A percentile compares a stretch with the other conserved stretches of the same genome.
Conservation (phyloP, 148 eudicot genomes). For the Arctostaphylos glauca region DNA sequence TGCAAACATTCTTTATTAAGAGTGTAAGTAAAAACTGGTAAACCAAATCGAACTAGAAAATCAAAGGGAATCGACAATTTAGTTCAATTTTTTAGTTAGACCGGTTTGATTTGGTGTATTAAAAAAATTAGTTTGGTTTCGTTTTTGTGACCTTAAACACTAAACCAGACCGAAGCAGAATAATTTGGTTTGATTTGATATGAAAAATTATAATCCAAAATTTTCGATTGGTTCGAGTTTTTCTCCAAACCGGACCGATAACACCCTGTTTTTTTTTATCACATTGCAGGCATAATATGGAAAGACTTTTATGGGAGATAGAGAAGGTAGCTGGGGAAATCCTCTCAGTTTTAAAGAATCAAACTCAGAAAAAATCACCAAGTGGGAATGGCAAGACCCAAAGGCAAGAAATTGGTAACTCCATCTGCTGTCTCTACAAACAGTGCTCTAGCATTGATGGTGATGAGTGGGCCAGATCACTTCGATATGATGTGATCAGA, state of each 20-base stretch:
- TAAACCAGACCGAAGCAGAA: no score
- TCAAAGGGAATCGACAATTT: no score
- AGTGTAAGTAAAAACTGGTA: no score
- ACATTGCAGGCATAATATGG: constrained; percentile 52
- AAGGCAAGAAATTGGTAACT: constrained; percentile 23
- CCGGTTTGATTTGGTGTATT: no score
- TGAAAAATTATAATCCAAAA: no score
- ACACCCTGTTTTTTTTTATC: background rate
- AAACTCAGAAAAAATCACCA: background rate
- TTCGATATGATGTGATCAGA: constrained; percentile 67
- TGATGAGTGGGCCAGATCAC: constrained; percentile 41
- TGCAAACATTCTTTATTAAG: background rate
- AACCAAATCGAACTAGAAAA: no score
- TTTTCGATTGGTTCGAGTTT: no score
- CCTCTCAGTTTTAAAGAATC: constrained; percentile 25
- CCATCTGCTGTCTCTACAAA: constrained; percentile 56
- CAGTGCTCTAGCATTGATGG: constrained; percentile 31
- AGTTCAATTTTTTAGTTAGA: no score
- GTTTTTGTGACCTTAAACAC: no score
- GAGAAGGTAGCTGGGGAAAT: constrained; percentile 45
- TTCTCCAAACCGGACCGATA: no score
- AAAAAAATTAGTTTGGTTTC: no score
- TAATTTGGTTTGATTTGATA: no score
- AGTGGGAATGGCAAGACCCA: background rate
- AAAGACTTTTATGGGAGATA: constrained; percentile 33